Evolutionary conservation across 257 asterid species (phyloP).

Genomic region (Paulownia fortunei): DNA sequence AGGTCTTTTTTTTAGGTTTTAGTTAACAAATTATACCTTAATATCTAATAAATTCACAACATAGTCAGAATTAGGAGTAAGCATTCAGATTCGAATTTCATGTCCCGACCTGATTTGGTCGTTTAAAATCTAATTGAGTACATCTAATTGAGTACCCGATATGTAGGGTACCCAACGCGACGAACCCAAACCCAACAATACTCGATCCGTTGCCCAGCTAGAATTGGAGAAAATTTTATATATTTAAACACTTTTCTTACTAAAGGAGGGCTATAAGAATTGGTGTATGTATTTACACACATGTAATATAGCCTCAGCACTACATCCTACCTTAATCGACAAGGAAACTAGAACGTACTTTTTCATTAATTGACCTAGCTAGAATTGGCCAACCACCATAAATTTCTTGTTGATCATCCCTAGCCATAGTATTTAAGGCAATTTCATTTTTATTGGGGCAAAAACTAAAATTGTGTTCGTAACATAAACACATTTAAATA

Average conservation of each 20-base stretch:
- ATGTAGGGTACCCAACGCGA: no score
- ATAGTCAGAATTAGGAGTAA: background rate
- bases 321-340: no score
- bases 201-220: no score
- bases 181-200: no score
- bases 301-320: no score
- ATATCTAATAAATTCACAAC: no score
- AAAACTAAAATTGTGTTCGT: background rate
- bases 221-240: background rate
- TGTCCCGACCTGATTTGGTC: no score
- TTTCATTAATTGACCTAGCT: background rate
- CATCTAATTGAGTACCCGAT: no score
- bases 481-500: no score
- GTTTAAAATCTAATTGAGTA: no score
- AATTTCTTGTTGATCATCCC: background rate
- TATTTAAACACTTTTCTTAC: background rate
- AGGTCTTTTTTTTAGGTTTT: background rate
- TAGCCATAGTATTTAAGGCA: constrained; percentile 2
- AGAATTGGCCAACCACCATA: background rate
- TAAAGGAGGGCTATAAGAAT: background rate
- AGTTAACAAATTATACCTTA: background rate
- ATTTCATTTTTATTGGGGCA: background rate
- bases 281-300: no score
- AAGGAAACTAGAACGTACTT: background rate
- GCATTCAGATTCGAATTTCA: no score